Percentiles rank a stretch among this genome's conserved stretches.
Evolutionary conservation across 1,284 basidiomycete species (phyloP).

Genomic region (Trametes sp.): DNA sequence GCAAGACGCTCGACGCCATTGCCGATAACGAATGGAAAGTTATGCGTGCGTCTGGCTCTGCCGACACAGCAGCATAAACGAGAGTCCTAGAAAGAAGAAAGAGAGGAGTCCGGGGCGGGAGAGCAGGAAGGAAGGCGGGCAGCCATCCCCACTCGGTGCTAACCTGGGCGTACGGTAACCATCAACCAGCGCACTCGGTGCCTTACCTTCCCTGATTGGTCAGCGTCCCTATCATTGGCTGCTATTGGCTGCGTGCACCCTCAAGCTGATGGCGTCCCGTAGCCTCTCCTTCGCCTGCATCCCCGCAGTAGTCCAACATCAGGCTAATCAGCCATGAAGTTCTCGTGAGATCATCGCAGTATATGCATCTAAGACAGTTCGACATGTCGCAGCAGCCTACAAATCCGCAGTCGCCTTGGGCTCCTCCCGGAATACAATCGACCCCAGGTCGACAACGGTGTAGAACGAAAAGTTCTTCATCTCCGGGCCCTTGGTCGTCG

Average conservation of each 20-base stretch:
- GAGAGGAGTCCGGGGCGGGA: constrained; percentile 6
- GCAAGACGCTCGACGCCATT: constrained; percentile 33
- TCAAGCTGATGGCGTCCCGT: constrained; percentile 9
- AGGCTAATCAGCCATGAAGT: no score
- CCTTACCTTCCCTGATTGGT: constrained; percentile 1
- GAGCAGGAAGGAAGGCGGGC: no score
- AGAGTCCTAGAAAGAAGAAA: constrained; percentile 13
- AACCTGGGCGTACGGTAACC: not conserved
- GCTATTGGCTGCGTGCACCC: constrained; percentile 3
- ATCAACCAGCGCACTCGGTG: not conserved
- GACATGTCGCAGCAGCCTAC: constrained; percentile 6
- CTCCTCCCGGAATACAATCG: constrained; percentile 69
- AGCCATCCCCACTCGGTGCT: no score
- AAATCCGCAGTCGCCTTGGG: constrained; percentile 26
- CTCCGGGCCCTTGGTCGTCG: constrained; percentile 58
- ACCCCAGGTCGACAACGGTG: constrained; percentile 80
- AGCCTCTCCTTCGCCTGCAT: not conserved
- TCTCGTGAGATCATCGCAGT: no score
- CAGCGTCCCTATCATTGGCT: not conserved
- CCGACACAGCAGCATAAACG: constrained; percentile 35
- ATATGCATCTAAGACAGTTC: no score
- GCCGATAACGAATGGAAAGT: constrained; percentile 29
- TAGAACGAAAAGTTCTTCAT: constrained; percentile 87
- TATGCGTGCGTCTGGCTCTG: constrained; percentile 48
- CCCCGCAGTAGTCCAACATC: no score